These are phyloP conservation scores for Amoeboradix gromovi DNA, from an alignment of 371 early-diverging fungal genomes.

Conservation along the genomic window DNA sequence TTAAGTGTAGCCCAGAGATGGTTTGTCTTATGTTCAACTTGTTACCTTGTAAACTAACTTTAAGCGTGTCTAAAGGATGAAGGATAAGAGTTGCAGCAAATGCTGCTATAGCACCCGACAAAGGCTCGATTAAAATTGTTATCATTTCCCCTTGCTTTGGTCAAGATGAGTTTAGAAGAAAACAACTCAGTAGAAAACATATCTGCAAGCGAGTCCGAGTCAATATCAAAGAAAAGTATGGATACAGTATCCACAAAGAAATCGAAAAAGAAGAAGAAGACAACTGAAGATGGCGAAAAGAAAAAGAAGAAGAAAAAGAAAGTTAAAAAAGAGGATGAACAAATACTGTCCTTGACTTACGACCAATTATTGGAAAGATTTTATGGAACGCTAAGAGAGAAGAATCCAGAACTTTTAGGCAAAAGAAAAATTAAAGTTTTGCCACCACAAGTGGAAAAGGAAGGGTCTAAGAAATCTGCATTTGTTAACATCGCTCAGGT, in stretches of 20 bases:
- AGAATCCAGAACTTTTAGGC: slow-evolving; percentile 75
- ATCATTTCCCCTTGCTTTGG: background rate
- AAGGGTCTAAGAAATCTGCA: slow-evolving; percentile 78
- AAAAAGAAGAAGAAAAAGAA: slow-evolving; percentile 47
- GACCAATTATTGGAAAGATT: slow-evolving; percentile 59
- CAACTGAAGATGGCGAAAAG: slow-evolving; percentile 46
- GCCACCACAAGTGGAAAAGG: slow-evolving; percentile 65
- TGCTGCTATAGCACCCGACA: background rate
- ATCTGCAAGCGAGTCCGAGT: background rate
- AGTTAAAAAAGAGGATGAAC: slow-evolving; percentile 52
- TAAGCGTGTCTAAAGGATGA: background rate
- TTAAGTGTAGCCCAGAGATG: background rate
- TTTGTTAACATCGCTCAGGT: slow-evolving; percentile 83
- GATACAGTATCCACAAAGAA: background rate
- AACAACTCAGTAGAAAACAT: background rate
- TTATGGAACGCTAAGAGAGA: slow-evolving; percentile 60
- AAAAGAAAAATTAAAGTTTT: slow-evolving; percentile 74
- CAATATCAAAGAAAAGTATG: background rate
- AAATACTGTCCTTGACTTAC: slow-evolving; percentile 18
- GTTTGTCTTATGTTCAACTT: background rate
- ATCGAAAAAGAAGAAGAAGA: background rate
- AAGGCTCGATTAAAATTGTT: background rate
- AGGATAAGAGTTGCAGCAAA: background rate
- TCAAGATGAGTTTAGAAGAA: background rate
- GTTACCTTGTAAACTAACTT: background rate